Base-by-base conservation (phyloP, 1,284 basidiomycete genomes). In the Cutaneotrichosporon arboriforme region DNA sequence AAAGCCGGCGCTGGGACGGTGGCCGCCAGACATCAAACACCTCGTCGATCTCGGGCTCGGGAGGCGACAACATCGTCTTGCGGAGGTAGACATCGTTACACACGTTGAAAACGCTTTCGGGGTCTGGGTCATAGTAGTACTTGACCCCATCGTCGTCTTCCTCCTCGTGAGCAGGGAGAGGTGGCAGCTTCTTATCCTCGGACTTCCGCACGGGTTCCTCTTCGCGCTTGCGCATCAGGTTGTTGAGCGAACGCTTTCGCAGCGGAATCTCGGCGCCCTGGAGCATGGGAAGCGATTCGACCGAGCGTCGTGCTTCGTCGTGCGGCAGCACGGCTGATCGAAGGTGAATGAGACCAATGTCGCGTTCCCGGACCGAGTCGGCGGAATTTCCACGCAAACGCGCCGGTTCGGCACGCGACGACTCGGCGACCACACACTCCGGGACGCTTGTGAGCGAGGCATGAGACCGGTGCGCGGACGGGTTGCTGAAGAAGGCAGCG, bases 1-100 rank as follows among this genome's bases (percentile, higher is more conserved):
- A 66, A 15, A 73, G 35, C 3, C 55, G 54, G 3, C 62, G 57
- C 47, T 62, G 54, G 9, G 62, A 59, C 0, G 71, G 70, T n/a
- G 63, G 37, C 8, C 61, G 46, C 42, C 61, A 56, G 22, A 70
- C 61, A 8, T 57, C 55, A 47, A 72, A 70, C 15, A 35, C 45
- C 22, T 65, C 62, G 34, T 65, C 62, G 15, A 50, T 53, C 15
- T 47, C 52, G 1, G 51, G 49, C 38, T 57, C 55, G 9, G 33
- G 40, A 13, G 49, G 45, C 37, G 36, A 31, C 36, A 58, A 49
- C 35, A 54, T 10, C 8, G 44, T 18, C 10, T 41, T 26, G 21
- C 54, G 58, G 12, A 9, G 38, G 35, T 46, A 42, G 17, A 39
- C 23, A 7, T 43, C 17, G 20, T 41, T 39, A 43, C 26, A 21